These are phyloP conservation scores for Xerophyta viscosa DNA, from an alignment of 106 monocot genomes.

Conservation along the genomic window DNA sequence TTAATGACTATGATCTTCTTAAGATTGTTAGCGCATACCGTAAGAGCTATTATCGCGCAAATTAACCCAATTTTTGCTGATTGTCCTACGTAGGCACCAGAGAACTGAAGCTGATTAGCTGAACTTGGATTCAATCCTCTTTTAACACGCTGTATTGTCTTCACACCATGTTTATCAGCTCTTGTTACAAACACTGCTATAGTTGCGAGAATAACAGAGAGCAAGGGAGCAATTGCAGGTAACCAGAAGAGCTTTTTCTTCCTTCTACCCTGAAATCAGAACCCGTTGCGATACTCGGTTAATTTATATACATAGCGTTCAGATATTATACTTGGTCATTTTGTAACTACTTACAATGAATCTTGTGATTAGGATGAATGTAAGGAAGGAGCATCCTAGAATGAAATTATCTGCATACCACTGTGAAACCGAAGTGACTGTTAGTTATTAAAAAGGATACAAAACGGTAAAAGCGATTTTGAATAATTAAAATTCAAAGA, in stretches of 20 bases:
- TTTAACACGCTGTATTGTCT: constrained; percentile 55
- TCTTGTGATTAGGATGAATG: constrained; percentile 61
- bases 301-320: no score
- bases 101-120: constrained; percentile 41
- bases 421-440: no score
- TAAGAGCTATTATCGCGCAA: constrained; percentile 64
- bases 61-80: constrained; percentile 71
- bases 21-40: constrained; percentile 33
- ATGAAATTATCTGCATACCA: constrained; percentile 72
- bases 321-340: no score
- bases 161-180: constrained; percentile 70
- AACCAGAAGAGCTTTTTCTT: constrained; percentile 74
- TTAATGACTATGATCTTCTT: no score
- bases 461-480: no score
- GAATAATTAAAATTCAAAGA: no score
- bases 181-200: constrained; percentile 48
- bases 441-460: no score
- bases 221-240: constrained; percentile 56
- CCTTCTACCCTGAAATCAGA: constrained; percentile 56
- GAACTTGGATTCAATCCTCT: constrained; percentile 78
- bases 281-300: no score
- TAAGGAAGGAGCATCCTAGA: constrained; percentile 76
- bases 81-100: constrained; percentile 29
- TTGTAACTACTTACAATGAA: constrained; percentile 92
- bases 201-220: constrained; percentile 75